Conservation (phyloP, 257 asterid species). For the Galeopsis tetrahit region DNA sequence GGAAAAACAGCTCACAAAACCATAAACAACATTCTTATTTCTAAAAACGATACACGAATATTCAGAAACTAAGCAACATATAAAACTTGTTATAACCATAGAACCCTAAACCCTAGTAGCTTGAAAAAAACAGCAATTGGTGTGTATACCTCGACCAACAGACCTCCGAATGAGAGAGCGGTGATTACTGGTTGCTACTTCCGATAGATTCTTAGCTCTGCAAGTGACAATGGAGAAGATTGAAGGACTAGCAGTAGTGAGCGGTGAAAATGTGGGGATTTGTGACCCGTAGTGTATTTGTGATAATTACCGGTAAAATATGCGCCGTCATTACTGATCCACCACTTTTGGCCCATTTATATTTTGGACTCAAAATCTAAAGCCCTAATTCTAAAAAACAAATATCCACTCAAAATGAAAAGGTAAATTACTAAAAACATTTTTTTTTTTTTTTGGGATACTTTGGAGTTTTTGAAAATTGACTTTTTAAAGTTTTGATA, state of each 20-base stretch:
- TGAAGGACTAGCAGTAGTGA: background rate
- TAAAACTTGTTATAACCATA: conserved; percentile 25
- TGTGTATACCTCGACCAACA: conserved; percentile 30
- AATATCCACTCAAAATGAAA: background rate
- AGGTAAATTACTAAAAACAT: too few relatives aligned
- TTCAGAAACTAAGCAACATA: background rate
- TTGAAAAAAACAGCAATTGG: background rate
- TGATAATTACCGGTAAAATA: background rate
- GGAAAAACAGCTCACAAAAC: conserved; percentile 12
- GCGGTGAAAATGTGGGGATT: background rate
- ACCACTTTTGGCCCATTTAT: background rate
- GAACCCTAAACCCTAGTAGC: conserved; percentile 65
- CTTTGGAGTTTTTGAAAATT: too few relatives aligned
- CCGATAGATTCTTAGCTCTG: conserved; percentile 12
- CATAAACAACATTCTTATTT: conserved; percentile 15
- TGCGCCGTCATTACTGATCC: conserved; percentile 2
- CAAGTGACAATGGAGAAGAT: conserved; percentile 18
- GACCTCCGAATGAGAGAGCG: conserved; percentile 18
- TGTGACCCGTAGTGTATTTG: background rate
- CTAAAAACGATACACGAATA: conserved; percentile 6
- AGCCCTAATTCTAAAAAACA: background rate
- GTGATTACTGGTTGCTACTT: background rate
- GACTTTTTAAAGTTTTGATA: too few relatives aligned
- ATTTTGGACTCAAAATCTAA: background rate
- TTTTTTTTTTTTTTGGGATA: too few relatives aligned